These are phyloP conservation scores for Lomentospora prolificans DNA, from an alignment of 2,329 filamentous ascomycete species.

Conservation along the genomic window DNA sequence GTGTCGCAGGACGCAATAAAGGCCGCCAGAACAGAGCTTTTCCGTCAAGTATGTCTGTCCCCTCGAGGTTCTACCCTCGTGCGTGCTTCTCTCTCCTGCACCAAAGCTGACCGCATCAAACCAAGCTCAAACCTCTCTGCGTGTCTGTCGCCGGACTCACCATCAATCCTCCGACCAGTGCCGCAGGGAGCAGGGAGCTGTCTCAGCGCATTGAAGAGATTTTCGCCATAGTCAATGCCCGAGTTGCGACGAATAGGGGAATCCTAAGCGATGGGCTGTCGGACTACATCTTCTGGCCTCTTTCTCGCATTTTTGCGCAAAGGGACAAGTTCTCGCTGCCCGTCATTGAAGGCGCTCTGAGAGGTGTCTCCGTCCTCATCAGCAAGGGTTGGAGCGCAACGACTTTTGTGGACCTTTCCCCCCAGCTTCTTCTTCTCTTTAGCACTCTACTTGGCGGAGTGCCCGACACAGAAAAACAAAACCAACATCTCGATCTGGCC, in stretches of 20 bases:
- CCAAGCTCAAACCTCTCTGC: slow-evolving; percentile 53
- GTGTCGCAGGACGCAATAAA: neutral
- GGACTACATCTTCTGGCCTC: slow-evolving; percentile 90
- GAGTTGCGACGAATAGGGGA: slow-evolving; percentile 31
- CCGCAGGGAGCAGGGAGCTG: slow-evolving; percentile 32
- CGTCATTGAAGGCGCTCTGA: slow-evolving; percentile 65
- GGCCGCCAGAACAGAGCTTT: slow-evolving; percentile 23
- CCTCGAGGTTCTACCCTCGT: neutral
- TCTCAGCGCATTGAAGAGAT: slow-evolving; percentile 35
- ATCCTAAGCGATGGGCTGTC: slow-evolving; percentile 71
- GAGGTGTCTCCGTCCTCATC: slow-evolving; percentile 65
- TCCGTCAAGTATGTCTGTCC: slow-evolving; percentile 22
- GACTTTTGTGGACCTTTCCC: slow-evolving; percentile 62
- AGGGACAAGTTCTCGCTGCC: slow-evolving; percentile 62
- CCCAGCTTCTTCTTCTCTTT: slow-evolving; percentile 77
- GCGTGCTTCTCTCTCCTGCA: neutral
- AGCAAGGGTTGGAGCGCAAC: slow-evolving; percentile 67
- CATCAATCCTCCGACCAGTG: slow-evolving; percentile 35
- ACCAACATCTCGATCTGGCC: slow-evolving; percentile 28
- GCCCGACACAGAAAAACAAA: slow-evolving; percentile 38
- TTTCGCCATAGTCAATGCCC: slow-evolving; percentile 33
- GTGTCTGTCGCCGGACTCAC: slow-evolving; percentile 49
- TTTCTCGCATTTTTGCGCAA: slow-evolving; percentile 75
- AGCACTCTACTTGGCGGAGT: slow-evolving; percentile 71
- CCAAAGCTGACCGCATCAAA: neutral